Evolutionary conservation across 2,329 filamentous ascomycete genomes (phyloP).

Genomic region (Diplodia corticola): DNA sequence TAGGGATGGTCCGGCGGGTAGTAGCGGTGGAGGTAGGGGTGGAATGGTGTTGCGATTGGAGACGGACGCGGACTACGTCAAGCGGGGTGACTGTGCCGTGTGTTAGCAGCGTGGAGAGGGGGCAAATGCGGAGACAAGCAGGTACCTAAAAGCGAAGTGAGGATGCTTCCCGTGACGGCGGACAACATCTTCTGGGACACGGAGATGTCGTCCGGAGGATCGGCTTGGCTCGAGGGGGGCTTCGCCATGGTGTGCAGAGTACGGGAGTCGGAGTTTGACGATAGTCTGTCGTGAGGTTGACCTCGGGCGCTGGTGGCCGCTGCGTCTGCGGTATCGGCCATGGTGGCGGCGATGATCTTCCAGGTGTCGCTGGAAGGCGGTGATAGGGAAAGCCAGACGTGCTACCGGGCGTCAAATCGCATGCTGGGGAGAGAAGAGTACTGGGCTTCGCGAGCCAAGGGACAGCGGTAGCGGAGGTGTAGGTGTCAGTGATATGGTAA

Average conservation of each 20-base stretch:
- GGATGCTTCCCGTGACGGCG: conserved; percentile 82
- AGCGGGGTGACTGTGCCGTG: conserved; percentile 82
- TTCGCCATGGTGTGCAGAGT: conserved; percentile 29
- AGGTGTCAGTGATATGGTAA: conserved; percentile 12
- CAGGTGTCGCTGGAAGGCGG: not conserved
- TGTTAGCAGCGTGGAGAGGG: conserved; percentile 5
- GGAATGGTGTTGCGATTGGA: conserved; percentile 76
- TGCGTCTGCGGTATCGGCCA: conserved; percentile 24
- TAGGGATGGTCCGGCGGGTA: conserved; percentile 34
- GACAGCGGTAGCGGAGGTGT: not conserved
- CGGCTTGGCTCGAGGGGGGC: conserved; percentile 40
- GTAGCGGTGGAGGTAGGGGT: conserved; percentile 47
- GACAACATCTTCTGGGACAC: conserved; percentile 91
- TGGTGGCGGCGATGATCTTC: conserved; percentile 11
- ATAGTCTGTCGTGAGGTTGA: conserved; percentile 43
- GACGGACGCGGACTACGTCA: conserved; percentile 91
- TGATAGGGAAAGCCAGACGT: not conserved
- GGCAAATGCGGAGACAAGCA: conserved; percentile 15
- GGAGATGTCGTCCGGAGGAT: conserved; percentile 62
- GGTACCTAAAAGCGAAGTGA: conserved; percentile 86
- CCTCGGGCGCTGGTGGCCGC: conserved; percentile 11
- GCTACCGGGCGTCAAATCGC: conserved; percentile 10
- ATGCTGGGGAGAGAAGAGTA: not conserved
- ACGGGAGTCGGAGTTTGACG: conserved; percentile 1
- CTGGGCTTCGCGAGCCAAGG: not conserved